Conservation (phyloP, 345 rosid genomes). For the Aquilaria yunnanensis region DNA sequence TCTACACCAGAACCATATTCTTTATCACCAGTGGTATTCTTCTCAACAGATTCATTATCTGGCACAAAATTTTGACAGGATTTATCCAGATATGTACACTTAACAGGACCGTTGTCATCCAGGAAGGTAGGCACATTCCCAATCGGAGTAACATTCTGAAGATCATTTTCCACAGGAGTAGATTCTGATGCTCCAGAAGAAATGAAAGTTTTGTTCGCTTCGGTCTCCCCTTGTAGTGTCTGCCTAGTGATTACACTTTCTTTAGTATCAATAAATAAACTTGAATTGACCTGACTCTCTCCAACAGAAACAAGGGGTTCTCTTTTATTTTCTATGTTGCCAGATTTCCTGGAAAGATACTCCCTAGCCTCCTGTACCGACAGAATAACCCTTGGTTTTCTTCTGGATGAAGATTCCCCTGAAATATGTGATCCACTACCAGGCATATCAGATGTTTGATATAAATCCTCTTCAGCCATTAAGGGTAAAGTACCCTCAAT, state of each 20-base stretch:
- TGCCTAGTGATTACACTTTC: slow-evolving; percentile 19
- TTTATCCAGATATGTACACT: too few species aligned
- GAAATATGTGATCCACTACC: slow-evolving; percentile 15
- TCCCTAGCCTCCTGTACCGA: slow-evolving; percentile 87
- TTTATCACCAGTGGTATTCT: slow-evolving; percentile 10
- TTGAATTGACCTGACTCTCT: slow-evolving; percentile 19
- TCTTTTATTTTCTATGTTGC: slow-evolving; percentile 20
- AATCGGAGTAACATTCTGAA: slow-evolving; percentile 16
- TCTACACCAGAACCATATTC: slow-evolving; percentile 16
- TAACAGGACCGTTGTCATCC: too few species aligned
- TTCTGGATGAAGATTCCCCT: slow-evolving; percentile 21
- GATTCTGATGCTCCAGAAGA: slow-evolving; percentile 22
- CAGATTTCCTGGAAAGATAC: slow-evolving; percentile 47
- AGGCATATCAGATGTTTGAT: slow-evolving; percentile 28
- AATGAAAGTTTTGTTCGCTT: slow-evolving; percentile 6
- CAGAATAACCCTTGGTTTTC: slow-evolving; percentile 51
- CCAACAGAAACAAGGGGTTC: slow-evolving; percentile 18
- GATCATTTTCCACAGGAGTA: slow-evolving; percentile 17
- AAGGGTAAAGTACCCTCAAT: slow-evolving; percentile 9
- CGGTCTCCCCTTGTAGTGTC: slow-evolving; percentile 16
- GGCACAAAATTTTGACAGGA: too few species aligned
- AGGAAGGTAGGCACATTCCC: too few species aligned
- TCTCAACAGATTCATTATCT: slow-evolving; percentile 21
- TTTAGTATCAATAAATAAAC: slow-evolving; percentile 13
- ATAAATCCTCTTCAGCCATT: slow-evolving; percentile 15